These are phyloP conservation scores for Cordyceps cicadae DNA, from an alignment of 2,329 filamentous ascomycete genomes.

Conservation along the genomic window DNA sequence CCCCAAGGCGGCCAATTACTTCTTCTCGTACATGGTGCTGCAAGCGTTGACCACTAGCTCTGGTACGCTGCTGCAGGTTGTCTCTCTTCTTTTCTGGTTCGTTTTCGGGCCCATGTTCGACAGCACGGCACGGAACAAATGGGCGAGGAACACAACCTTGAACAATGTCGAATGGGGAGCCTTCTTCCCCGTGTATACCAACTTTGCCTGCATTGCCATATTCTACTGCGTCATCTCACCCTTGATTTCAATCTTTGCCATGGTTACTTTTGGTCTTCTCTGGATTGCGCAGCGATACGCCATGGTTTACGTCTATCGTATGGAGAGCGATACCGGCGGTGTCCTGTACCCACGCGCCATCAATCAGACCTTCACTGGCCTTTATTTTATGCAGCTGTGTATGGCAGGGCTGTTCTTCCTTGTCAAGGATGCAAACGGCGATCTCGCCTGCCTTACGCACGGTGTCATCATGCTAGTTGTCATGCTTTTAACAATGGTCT, in stretches of 20 bases:
- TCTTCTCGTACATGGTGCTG: slow-evolving; percentile 97
- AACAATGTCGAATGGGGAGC: slow-evolving; percentile 79
- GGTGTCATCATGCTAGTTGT: slow-evolving; percentile 78
- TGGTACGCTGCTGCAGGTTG: slow-evolving; percentile 76
- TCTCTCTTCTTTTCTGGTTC: slow-evolving; percentile 73
- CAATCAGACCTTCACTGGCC: slow-evolving; percentile 88
- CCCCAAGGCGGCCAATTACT: slow-evolving; percentile 86
- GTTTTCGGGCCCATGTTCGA: slow-evolving; percentile 73
- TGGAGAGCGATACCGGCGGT: slow-evolving; percentile 84
- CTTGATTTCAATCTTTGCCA: slow-evolving; percentile 84
- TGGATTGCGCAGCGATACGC: slow-evolving; percentile 97
- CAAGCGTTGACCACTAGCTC: slow-evolving; percentile 88
- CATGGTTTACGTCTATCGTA: slow-evolving; percentile 88
- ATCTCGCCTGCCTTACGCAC: slow-evolving; percentile 60
- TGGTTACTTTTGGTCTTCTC: slow-evolving; percentile 82
- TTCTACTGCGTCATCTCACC: slow-evolving; percentile 87
- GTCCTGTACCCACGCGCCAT: slow-evolving; percentile 86
- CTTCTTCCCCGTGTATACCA: slow-evolving; percentile 94
- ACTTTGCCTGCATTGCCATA: slow-evolving; percentile 84
- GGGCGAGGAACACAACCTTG: slow-evolving; percentile 71
- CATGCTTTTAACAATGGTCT: slow-evolving; percentile 61
- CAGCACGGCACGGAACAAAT: slow-evolving; percentile 74
- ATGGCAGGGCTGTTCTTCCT: slow-evolving; percentile 87
- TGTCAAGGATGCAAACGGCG: slow-evolving; percentile 46
- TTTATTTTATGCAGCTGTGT: slow-evolving; percentile 91